These are phyloP conservation scores for Diutina sp. DNA, from an alignment of 1,139 yeast genomes.

Conservation along the genomic window DNA sequence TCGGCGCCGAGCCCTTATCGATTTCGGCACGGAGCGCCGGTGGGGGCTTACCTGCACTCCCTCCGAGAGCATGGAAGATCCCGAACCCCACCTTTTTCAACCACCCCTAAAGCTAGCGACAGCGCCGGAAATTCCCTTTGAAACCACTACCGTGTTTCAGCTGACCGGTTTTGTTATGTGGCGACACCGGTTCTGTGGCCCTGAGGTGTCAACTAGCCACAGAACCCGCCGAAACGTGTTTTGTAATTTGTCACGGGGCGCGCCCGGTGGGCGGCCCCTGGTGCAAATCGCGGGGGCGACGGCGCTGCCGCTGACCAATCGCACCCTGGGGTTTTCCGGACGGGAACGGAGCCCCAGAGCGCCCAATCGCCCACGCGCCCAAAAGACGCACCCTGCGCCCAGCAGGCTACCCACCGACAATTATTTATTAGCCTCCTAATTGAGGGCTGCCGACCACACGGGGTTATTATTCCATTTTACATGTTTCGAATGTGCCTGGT, in stretches of 20 bases:
- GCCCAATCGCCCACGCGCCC: background rate
- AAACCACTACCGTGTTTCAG: too few relatives aligned
- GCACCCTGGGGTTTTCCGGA: background rate
- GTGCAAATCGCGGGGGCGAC: background rate
- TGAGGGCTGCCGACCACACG: too few relatives aligned
- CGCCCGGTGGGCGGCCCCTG: background rate
- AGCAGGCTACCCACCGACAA: background rate
- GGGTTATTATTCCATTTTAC: too few relatives aligned
- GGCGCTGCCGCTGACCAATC: background rate
- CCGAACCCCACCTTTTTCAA: background rate
- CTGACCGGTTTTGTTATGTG: too few relatives aligned
- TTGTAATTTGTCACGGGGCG: too few relatives aligned
- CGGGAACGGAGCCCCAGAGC: background rate
- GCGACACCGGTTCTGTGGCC: too few relatives aligned
- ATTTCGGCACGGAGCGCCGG: background rate
- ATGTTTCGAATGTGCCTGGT: too few relatives aligned
- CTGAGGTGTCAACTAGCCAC: too few relatives aligned
- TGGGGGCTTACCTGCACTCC: background rate
- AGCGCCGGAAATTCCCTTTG: too few relatives aligned
- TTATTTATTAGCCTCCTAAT: too few relatives aligned
- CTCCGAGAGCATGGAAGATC: background rate
- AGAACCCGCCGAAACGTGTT: too few relatives aligned
- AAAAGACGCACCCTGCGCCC: background rate
- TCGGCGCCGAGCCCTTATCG: background rate
- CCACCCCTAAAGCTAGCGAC: too few relatives aligned